These are phyloP conservation scores for Rhizodiscina lignyota DNA, from an alignment of 495 filamentous ascomycete species.

Conservation along the genomic window DNA sequence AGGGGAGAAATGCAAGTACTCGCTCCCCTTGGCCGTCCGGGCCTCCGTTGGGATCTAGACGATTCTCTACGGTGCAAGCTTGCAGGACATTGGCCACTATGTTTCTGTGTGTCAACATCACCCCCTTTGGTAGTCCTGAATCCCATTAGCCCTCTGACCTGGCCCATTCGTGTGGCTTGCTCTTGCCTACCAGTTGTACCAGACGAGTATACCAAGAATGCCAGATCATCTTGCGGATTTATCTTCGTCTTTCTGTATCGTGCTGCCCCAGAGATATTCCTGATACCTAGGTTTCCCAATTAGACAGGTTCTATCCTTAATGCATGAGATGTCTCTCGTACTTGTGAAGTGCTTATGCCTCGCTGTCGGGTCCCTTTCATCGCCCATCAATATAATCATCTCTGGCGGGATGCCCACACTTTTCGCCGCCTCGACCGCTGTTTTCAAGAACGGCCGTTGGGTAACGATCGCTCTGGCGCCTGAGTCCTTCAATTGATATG, in stretches of 20 bases:
- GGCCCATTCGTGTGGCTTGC: no score
- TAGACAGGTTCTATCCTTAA: no score
- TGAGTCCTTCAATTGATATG: slow-evolving; percentile 73
- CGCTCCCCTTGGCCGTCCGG: slow-evolving; percentile 48
- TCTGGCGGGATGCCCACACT: slow-evolving; percentile 46
- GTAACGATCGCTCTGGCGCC: slow-evolving; percentile 65
- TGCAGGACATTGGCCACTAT: slow-evolving; percentile 55
- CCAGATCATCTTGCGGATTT: slow-evolving; percentile 39
- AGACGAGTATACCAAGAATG: slow-evolving; percentile 64
- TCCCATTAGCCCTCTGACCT: no score
- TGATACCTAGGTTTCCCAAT: no score
- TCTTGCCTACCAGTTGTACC: slow-evolving; percentile 93
- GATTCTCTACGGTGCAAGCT: slow-evolving; percentile 37
- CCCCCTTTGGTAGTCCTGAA: slow-evolving; percentile 85
- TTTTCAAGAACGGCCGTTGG: slow-evolving; percentile 41
- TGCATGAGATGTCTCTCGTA: no score
- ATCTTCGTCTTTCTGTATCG: slow-evolving; percentile 30
- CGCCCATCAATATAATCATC: slow-evolving; percentile 64
- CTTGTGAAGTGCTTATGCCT: slow-evolving; percentile 62
- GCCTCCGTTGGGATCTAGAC: slow-evolving; percentile 40
- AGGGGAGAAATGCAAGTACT: slow-evolving; percentile 67
- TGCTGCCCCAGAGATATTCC: slow-evolving; percentile 36
- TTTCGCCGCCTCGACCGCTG: slow-evolving; percentile 48
- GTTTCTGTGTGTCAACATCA: slow-evolving; percentile 75
- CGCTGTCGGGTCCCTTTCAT: slow-evolving; percentile 41